Evolutionary conservation across 495 filamentous ascomycete genomes (phyloP), one percentile per base, ranked within the genome.

Genomic region (Aspergillus sclerotiicarbonarius): DNA sequence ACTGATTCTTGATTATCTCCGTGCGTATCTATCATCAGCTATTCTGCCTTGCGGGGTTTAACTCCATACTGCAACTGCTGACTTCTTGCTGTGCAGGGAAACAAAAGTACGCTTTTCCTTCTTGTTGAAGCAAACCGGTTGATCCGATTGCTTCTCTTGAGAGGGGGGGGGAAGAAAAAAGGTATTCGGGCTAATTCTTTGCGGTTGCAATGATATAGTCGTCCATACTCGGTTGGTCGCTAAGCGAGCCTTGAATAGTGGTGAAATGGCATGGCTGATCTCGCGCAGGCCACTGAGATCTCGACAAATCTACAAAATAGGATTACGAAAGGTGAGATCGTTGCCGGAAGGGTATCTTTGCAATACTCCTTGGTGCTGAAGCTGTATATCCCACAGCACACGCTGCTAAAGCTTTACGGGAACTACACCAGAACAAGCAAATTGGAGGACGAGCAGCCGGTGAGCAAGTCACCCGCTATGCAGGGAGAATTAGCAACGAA

Each of bases 241-340:
- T 43, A 59, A 35, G 25, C 13, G 44, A 32, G 29, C 9, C 6
- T 54, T 12, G 7, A 43, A n/a, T 32, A 45, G 58, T 33, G 29
- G 32, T 35, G 21, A 51, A 12, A 4, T 20, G 45, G 4, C 58
- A 19, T 20, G 10, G 37, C 33, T 53, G 12, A 58, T 18, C 8
- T 30, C 15, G 7, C 33, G 21, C 25, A 86, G 81, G 86, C 85
- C 6, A 84, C 77, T 20, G 87, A 90, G 35, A 73, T 89, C 48
- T 86, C 81, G 32, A 75, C 80, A 19, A 89, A 90, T 67, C 72
- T 90, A 25, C 84, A 87, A 65, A 86, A 87, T 60, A 84, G 82
- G 64, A 82, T 90, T 53, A 83, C 82, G 20, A 90, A 90, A 69
- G 68, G 83, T 82, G 59, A 59, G 13, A 41, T 65, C 50, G 5